A percentile compares a stretch with the other conserved stretches of the same genome.
Conservation (phyloP, 2,329 filamentous ascomycete species). For the Phialocephala subalpina region DNA sequence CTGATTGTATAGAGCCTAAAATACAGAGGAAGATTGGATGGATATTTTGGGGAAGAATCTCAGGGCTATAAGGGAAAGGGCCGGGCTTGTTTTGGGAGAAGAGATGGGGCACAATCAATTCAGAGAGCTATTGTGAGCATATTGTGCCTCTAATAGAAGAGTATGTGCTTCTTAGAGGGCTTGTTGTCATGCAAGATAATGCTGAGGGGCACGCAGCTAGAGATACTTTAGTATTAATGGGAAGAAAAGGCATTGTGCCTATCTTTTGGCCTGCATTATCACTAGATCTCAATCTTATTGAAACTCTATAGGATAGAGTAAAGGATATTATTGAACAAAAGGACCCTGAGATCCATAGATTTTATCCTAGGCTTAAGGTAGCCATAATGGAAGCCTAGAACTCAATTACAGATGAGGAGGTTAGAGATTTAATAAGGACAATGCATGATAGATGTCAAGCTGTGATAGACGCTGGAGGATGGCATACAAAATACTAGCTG, state of each 20-base stretch:
- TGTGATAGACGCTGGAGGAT: background rate
- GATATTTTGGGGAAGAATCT: too few species aligned
- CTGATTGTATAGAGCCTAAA: too few species aligned
- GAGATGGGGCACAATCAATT: conserved; percentile 35
- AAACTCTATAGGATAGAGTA: conserved; percentile 12
- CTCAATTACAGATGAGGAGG: too few species aligned
- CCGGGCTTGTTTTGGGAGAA: conserved; percentile 24
- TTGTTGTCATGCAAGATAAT: too few species aligned
- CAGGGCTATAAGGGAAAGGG: conserved; percentile 7
- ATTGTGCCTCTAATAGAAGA: background rate
- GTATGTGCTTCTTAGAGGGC: too few species aligned
- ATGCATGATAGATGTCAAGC: background rate
- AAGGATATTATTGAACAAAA: conserved; percentile 15
- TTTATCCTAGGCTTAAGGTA: background rate
- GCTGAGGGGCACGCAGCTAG: too few species aligned
- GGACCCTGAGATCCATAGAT: conserved; percentile 6
- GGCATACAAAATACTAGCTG: background rate
- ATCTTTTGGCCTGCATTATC: conserved; percentile 17
- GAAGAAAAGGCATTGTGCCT: too few species aligned
- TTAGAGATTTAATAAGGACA: background rate
- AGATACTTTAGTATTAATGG: too few species aligned
- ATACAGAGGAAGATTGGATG: too few species aligned
- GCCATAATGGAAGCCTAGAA: conserved; percentile 12
- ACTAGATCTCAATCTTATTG: conserved; percentile 18
- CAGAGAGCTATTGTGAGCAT: conserved; percentile 7